These are phyloP conservation scores for Torulaspora gathmanii DNA, from an alignment of 805 yeast genomes.

Conservation along the genomic window DNA sequence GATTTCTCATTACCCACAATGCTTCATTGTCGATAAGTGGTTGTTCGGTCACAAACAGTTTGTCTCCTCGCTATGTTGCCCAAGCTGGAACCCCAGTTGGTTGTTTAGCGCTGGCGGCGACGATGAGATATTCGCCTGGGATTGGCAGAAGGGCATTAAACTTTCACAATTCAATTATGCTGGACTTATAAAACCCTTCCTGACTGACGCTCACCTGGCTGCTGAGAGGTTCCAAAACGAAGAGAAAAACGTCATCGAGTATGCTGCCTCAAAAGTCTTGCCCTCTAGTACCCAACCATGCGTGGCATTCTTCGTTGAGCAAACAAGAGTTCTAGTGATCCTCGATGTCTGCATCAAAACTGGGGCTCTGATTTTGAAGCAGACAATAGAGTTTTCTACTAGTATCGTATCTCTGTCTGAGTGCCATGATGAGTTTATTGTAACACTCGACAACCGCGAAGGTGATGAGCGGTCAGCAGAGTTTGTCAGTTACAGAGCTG, in stretches of 20 bases:
- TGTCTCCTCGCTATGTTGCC: constrained; percentile 60
- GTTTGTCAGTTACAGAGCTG: constrained; percentile 22
- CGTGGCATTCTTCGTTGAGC: constrained; percentile 47
- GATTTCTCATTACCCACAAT: constrained; percentile 71
- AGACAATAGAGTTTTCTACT: constrained; percentile 31
- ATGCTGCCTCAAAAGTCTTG: constrained; percentile 45
- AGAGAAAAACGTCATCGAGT: constrained; percentile 44
- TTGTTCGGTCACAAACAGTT: constrained; percentile 84
- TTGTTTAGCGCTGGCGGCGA: constrained; percentile 93
- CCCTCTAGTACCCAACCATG: constrained; percentile 34
- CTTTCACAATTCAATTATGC: constrained; percentile 48
- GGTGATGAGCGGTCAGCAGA: constrained; percentile 17
- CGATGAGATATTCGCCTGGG: constrained; percentile 65
- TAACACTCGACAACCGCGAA: constrained; percentile 34
- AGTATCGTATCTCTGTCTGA: constrained; percentile 33
- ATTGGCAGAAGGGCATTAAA: constrained; percentile 58
- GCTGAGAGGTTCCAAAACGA: constrained; percentile 62
- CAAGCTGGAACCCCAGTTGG: constrained; percentile 44
- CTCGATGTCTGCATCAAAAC: constrained; percentile 23
- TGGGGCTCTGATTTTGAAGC: constrained; percentile 24
- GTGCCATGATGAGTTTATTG: constrained; percentile 34
- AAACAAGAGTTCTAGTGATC: constrained; percentile 43
- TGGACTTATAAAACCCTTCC: constrained; percentile 39
- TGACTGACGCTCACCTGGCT: constrained; percentile 55
- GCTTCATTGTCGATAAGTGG: constrained; percentile 75